These are phyloP conservation scores for Fusarium xylarioides DNA, from an alignment of 2,329 filamentous ascomycete genomes.

Conservation along the genomic window DNA sequence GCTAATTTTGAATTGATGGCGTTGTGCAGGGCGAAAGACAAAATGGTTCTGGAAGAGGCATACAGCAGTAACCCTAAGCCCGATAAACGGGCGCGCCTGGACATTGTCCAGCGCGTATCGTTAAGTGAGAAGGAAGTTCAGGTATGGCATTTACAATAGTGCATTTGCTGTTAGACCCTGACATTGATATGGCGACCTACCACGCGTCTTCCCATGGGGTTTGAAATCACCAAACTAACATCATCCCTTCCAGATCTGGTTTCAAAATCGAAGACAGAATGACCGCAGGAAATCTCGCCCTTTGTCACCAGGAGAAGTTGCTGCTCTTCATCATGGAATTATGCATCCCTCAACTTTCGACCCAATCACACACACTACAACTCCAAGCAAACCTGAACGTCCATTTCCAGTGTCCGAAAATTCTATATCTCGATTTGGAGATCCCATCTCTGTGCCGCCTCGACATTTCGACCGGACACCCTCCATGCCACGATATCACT, in stretches of 20 bases:
- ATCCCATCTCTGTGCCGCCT: slow-evolving; percentile 40
- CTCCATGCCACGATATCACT: slow-evolving; percentile 39
- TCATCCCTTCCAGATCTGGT: slow-evolving; percentile 81
- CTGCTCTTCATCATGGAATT: slow-evolving; percentile 64
- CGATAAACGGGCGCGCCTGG: slow-evolving; percentile 85
- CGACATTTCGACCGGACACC: slow-evolving; percentile 40
- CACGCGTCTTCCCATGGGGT: slow-evolving; percentile 24
- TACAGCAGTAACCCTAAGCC: slow-evolving; percentile 89
- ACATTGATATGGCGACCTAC: neutral
- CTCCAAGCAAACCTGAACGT: slow-evolving; percentile 42
- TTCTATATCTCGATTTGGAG: slow-evolving; percentile 36
- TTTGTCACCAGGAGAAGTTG: slow-evolving; percentile 79
- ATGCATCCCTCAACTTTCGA: slow-evolving; percentile 63
- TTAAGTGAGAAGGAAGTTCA: slow-evolving; percentile 97
- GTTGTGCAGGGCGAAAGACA: slow-evolving; percentile 78
- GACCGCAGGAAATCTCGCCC: slow-evolving; percentile 89
- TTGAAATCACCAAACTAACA: slow-evolving; percentile 29
- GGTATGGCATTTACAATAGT: slow-evolving; percentile 62
- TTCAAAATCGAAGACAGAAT: slow-evolving; percentile 94
- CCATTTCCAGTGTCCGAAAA: slow-evolving; percentile 43
- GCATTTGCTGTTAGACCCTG: neutral
- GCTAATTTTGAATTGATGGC: slow-evolving; percentile 37
- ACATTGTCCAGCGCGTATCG: slow-evolving; percentile 85
- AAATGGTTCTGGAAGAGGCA: slow-evolving; percentile 85
- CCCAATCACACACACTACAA: slow-evolving; percentile 44